Base-by-base conservation (phyloP, 2,329 filamentous ascomycete genomes). In the Ophiostoma tasmaniense region DNA sequence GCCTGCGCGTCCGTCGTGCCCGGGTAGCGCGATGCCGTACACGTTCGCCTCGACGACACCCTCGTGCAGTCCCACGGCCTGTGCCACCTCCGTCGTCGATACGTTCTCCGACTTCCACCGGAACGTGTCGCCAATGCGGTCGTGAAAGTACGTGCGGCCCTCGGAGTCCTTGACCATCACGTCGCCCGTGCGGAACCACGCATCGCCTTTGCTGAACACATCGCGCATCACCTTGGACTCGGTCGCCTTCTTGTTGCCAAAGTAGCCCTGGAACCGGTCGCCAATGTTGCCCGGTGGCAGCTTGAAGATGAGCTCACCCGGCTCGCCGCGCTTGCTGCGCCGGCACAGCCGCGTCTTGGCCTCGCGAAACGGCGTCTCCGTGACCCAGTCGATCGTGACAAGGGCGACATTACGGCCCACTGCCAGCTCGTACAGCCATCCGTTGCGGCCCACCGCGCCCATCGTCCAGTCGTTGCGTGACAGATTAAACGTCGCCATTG, bases 81-180 rank as follows among this genome's bases (percentile, higher is more conserved):
- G 86, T n/a, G 89, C 85, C 22, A 96, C 93, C 77, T 97, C 92
- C 66, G 85, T 87, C 0, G 91, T 93, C 2, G 90, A 92, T 0
- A 94, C 90, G 74, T 94, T 94, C 78, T 94, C 90, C 66, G 88
- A 89, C 80, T 95, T 92, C 90, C 90, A 92, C 66, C 90, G 85
- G 79, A 89, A 92, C 0, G 90, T 92, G 75, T 92, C 90, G 68
- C 90, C 90, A 71, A 92, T 89, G 65, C 90, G 88, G 78, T 97
- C 93, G 69, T 88, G 87, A 79, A 97, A 97, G 80, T 84, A 95
- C 76, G 88, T 85, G 2, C 88, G 82, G 5, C 92, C 91, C 69
- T 95, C 88, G 0, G 71, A 70, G 72, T 93, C 90, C 79, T 84
- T 85, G n/a, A 88, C 83, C 39, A 95, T 80, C 22, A 95, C 83